A percentile compares a stretch with the other conserved stretches of the same genome.
phyloP scores from a whole-genome alignment of 345 rosid species.

The Durio zibethinus region DNA sequence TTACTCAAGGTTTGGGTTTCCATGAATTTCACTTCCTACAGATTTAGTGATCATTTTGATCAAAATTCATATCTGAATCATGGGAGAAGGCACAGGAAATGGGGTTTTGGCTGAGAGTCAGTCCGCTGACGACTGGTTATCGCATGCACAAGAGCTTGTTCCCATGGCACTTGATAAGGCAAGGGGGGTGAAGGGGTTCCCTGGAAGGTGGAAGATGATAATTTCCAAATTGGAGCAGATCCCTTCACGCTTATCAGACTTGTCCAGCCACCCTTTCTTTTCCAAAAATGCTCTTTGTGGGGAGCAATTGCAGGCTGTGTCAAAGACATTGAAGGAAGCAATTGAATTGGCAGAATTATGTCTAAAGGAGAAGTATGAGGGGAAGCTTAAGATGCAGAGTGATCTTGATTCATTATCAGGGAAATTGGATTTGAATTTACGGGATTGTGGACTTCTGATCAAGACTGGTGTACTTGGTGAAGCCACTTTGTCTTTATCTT shows the following conservation, averaged over 20 bases:
- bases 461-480: constrained; percentile 92
- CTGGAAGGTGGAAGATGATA: constrained; percentile 85
- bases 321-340: constrained; percentile 50
- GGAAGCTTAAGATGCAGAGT: constrained; percentile 92
- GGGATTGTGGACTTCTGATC: constrained; percentile 79
- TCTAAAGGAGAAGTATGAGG: constrained; percentile 63
- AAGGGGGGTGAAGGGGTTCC: constrained; percentile 60
- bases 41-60: constrained; percentile 31
- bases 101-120: constrained; percentile 23
- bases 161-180: constrained; percentile 59
- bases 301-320: constrained; percentile 83
- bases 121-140: constrained; percentile 76
- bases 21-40: constrained; percentile 29
- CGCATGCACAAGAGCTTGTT: constrained; percentile 63
- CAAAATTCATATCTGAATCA: constrained; percentile 28
- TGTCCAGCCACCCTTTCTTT: constrained; percentile 94
- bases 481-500: constrained; percentile 46
- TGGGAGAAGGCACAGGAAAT: constrained; percentile 45
- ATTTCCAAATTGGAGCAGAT: constrained; percentile 77
- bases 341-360: constrained; percentile 56
- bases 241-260: constrained; percentile 67
- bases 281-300: constrained; percentile 75
- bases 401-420: constrained; percentile 84
- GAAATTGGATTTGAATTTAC: constrained; percentile 72
- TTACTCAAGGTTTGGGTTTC: constrained; percentile 23